phyloP scores from a whole-genome alignment of 2,329 filamentous ascomycete species.

The Coniochaeta sp. region DNA sequence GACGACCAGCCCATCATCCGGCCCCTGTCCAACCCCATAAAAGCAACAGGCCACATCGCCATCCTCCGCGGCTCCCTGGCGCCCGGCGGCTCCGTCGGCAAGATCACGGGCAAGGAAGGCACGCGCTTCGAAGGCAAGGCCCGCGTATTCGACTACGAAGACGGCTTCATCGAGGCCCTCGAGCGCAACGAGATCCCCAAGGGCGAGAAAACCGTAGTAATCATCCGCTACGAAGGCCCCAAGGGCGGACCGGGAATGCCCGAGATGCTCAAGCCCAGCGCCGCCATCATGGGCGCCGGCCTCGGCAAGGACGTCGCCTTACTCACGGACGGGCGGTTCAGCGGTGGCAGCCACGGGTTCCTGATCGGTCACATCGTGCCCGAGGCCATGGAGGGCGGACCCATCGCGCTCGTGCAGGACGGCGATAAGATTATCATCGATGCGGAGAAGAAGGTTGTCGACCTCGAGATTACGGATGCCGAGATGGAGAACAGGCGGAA shows the following conservation, averaged over 20 bases:
- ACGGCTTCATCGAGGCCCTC: conserved; percentile 70
- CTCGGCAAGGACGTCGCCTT: conserved; percentile 70
- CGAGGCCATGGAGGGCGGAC: conserved; percentile 78
- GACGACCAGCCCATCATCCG: conserved; percentile 77
- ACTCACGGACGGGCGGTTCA: conserved; percentile 70
- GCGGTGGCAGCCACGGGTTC: conserved; percentile 78
- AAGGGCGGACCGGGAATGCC: conserved; percentile 94
- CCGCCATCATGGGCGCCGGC: conserved; percentile 85
- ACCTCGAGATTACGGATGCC: conserved; percentile 60
- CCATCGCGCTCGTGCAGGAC: conserved; percentile 74
- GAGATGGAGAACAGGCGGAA: conserved; percentile 53
- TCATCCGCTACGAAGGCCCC: conserved; percentile 89
- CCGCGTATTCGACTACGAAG: conserved; percentile 77
- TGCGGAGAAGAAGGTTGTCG: conserved; percentile 62
- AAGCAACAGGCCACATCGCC: conserved; percentile 79
- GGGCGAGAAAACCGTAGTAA: conserved; percentile 80
- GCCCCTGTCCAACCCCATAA: conserved; percentile 75
- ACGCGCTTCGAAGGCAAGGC: conserved; percentile 74
- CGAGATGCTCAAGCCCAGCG: conserved; percentile 89
- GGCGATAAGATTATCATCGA: conserved; percentile 79
- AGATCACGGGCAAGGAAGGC: conserved; percentile 95
- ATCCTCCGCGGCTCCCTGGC: conserved; percentile 81
- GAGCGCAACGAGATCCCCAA: conserved; percentile 72
- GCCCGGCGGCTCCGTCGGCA: conserved; percentile 80
- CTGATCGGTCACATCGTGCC: conserved; percentile 83